A percentile compares a stretch with the other conserved stretches of the same genome.
Conservation (phyloP, 2,329 filamentous ascomycete species). For the Cladosporium sp. region DNA sequence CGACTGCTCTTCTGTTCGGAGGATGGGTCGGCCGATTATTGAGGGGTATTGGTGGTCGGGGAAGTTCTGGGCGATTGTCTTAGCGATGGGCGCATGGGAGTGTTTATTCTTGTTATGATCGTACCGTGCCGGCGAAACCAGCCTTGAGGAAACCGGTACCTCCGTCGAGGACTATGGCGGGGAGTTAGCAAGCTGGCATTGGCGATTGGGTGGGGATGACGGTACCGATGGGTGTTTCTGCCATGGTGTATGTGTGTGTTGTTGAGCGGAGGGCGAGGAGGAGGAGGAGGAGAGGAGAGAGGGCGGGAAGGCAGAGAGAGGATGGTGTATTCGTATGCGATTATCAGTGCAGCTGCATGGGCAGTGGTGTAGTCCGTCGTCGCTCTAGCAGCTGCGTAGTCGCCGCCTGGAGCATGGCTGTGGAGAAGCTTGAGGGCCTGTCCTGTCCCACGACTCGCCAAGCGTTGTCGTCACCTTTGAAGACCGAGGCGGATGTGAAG, state of each 20-base stretch:
- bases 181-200: constrained; percentile 23
- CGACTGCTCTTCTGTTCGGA: constrained; percentile 90
- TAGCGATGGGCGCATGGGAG: neutral
- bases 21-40: constrained; percentile 95
- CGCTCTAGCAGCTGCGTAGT: neutral
- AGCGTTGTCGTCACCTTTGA: constrained; percentile 15
- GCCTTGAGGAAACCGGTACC: constrained; percentile 99
- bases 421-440: constrained; percentile 3
- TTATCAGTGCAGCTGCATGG: neutral
- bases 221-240: constrained; percentile 52
- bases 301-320: neutral
- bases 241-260: constrained; percentile 36
- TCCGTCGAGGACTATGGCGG: constrained; percentile 85
- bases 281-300: neutral
- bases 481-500: neutral
- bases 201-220: constrained; percentile 17
- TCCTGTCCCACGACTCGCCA: constrained; percentile 6
- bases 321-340: neutral
- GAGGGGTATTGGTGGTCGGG: constrained; percentile 98
- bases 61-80: constrained; percentile 69
- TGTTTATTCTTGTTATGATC: constrained; percentile 23
- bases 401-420: constrained; percentile 14
- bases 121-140: constrained; percentile 88
- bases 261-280: constrained; percentile 20
- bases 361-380: neutral